Evolutionary conservation across 345 rosid genomes (phyloP), one percentile per base, ranked within the genome.

Genomic region (Brassica juncea): DNA sequence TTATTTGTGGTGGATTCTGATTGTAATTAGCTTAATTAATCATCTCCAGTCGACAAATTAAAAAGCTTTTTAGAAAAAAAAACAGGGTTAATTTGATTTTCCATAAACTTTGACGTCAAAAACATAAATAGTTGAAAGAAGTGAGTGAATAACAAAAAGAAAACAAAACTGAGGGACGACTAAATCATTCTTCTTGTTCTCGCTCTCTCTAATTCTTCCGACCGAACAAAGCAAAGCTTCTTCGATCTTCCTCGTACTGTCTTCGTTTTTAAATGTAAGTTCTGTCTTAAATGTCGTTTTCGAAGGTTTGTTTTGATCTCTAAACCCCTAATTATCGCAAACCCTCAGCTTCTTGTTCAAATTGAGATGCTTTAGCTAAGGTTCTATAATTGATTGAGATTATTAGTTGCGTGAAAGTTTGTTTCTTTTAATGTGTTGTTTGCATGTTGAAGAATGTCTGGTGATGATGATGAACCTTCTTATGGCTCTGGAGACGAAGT

Each of bases 401-500:
- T 28, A 12, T 1, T 0, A 5, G 7, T 42, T 32, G 21, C 71
- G 8, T 66, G 1, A 4, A 15, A 12, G 54, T 15, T 47, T 11
- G 6, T 52, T 52, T 5, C 21, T 15, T 47, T 19, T 44, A n/a
- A 4, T 54, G 8, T 42, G 32, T 14, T 44, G 19, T 44, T 71
- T 8, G 5, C 25, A 14, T 16, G 54, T 57, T 62, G 2, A 69
- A 80, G 75, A 44, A 80, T 80, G 83, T 74, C 80, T 64, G 83
- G 79, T 63, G 75, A 70, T 61, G 82, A 73, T 62, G 80, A 76
- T 31, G 83, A 71, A 28, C 63, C 15, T 58, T 76, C 70, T 31
- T 81, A 68, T 66, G 80, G 70, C 30, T 81, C 80, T 35, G 84
- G 77, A 32, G 77, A 76, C 27, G 84, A 81, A 35, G 69, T 34